Evolutionary conservation across 106 monocot genomes (phyloP), one percentile per base, ranked within the genome.

Genomic region (Triglochin maritima): DNA sequence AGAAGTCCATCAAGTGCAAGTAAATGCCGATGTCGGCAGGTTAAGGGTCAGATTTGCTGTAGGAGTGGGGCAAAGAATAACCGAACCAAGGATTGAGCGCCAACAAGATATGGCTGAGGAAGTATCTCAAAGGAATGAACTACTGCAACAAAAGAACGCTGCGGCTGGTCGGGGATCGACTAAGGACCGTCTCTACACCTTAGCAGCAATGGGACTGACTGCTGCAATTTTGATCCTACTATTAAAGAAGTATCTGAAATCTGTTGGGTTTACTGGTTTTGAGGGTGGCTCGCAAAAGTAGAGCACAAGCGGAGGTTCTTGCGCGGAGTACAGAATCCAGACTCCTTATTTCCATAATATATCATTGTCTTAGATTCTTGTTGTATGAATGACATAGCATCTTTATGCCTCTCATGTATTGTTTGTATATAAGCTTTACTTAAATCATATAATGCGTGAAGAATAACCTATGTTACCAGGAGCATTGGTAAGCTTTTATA

Each of bases 201-300:
- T 72, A 72, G 83, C 79, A 1, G 90, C 95, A n/a, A 11, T 96
- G 47, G 87, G 77, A 3, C 60, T 96, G 64, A 78, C 86, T 9
- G 45, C 82, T 60, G 90, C 90, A 45, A 96, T 91, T 61, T 50
- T 84, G 16, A 70, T 68, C 12, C 78, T 96, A 9, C 29, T 91
- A 16, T 60, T 88, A 57, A 96, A 86, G 80, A 96, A 96, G 72
- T 78, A 81, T 62, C 58, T 91, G 4, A 96, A 91, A 74, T 75
- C 81, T 44, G 70, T 73, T 54, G 84, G 76, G 1, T 29, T 72
- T 42, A 63, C 49, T 53, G 80, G 75, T 69, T 83, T 69, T 67
- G 74, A 69, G 49, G 82, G 81, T 16, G 62, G 48, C 29, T 73
- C 63, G 7, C 65, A 63, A 64, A 49, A 49, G 43, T 9, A 55